Evolutionary conservation across 106 monocot genomes (phyloP).

Genomic region (Agapanthus africanus): DNA sequence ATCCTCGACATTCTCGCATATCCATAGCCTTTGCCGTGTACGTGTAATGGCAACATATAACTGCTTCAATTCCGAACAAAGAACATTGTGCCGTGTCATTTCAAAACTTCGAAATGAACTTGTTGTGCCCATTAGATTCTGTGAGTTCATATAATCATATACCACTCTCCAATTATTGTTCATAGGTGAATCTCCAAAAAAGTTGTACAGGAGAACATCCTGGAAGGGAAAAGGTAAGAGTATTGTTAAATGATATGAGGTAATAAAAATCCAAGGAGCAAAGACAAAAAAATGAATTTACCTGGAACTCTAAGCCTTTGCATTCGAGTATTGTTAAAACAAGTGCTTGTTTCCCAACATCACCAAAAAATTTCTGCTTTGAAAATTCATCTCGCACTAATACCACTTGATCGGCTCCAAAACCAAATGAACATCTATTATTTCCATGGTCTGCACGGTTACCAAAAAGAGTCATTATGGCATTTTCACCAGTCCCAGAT

Average conservation of each 20-base stretch:
- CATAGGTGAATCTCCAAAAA: constrained; percentile 49
- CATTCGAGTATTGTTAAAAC: constrained; percentile 68
- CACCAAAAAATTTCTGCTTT: constrained; percentile 28
- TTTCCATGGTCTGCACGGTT: constrained; percentile 8
- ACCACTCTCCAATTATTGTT: constrained; percentile 53
- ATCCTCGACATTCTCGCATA: constrained; percentile 38
- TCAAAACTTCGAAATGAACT: constrained; percentile 39
- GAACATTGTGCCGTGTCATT: constrained; percentile 25
- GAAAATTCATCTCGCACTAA: constrained; percentile 39
- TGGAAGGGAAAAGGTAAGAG: constrained; percentile 11
- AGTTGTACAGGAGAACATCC: constrained; percentile 68
- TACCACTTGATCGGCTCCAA: constrained; percentile 73
- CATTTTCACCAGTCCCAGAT: constrained; percentile 36
- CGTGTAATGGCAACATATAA: constrained; percentile 74
- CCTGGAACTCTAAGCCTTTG: constrained; percentile 78
- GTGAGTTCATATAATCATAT: constrained; percentile 38
- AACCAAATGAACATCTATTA: constrained; percentile 15
- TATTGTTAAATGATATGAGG: not conserved
- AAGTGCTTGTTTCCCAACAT: constrained; percentile 46
- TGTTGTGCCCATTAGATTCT: not conserved
- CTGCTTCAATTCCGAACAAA: constrained; percentile 72
- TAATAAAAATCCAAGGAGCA: not conserved
- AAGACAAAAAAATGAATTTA: not conserved
- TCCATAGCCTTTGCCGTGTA: constrained; percentile 60
- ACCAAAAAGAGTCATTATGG: constrained; percentile 48